Evolutionary conservation across 2,329 filamentous ascomycete genomes (phyloP), one percentile per base, ranked within the genome.

Genomic region (Aciculosporium take): DNA sequence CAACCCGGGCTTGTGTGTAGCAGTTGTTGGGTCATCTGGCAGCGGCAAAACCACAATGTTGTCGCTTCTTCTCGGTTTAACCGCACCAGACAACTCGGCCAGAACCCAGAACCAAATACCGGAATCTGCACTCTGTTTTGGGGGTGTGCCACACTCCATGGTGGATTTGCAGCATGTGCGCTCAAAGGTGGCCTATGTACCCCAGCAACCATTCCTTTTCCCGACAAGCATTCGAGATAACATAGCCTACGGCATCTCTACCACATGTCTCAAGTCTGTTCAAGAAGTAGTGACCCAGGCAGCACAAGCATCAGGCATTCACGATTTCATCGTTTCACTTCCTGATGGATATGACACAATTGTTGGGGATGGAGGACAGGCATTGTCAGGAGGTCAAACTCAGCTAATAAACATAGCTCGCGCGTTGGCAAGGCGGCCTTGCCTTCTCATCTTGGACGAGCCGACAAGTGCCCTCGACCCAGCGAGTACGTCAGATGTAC

Each of bases 31-130:
- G 1, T 64, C 74, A 1, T 94, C 87, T 0, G 89, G 91, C 0
- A 84, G 81, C n/a, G 89, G 91, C 1, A 96, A 98, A 62, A 88
- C 82, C 12, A 95, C 89, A 0, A 69, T 95, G 28, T 71, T 81
- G 0, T 74, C 81, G 0, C 63, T 96, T 0, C 66, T 96, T 0
- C 63, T 93, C 4, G 76, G 81, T 1, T 67, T 95, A 0, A 86
- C 91, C 49, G 49, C 58, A 2, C 67, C 71, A 0, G 44, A 30
- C 40, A 41, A 8, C 41, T 24, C 7, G 9, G 29, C 8, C 6
- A 13, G 25, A 8, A 13, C 12, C n/a, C 5, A 38, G 6, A 4
- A n/a, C 24, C 8, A n/a, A 23, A 4, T 12, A 10, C 18, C 20
- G 8, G 28, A 23, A 27, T 15, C 18, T 23, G 59, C 71, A 0